Base-by-base conservation (phyloP, 176 grass and related monocot species). In the Pharus latifolius region DNA sequence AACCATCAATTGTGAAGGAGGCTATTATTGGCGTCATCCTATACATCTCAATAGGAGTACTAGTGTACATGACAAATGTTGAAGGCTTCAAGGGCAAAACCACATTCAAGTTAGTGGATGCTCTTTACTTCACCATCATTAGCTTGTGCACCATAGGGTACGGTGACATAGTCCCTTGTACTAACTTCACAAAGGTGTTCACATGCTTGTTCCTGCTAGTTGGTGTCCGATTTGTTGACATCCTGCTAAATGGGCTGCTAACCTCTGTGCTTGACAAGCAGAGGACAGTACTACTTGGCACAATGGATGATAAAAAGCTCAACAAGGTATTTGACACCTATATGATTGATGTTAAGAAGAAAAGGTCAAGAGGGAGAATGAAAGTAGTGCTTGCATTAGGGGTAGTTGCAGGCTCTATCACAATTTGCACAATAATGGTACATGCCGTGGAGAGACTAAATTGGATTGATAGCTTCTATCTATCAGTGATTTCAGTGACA, bases 401-500 rank as follows among this genome's bases (percentile, higher is more conserved):
- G 5, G 82, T 83, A 45, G 82, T 91, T 10, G 47, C 58, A 49
- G 78, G 65, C 57, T 81, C 81, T 43, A 83, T 91, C 78, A 86
- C 78, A 40, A 23, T 82, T 32, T 90, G 92, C 58, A 77, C 81
- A 72, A 44, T 88, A 32, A 83, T 77, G 80, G 78, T 83, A 55
- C 84, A 90, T 74, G 75, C 73, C 30, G 54, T 88, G 34, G 88
- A 96, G 60, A 71, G 67, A 50, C 53, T 85, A 49, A 73, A 72
- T 41, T 96, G 88, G 92, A 57, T 83, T 1, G 88, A 96, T 34
- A 82, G 84, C 53, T 79, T 96, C 46, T 86, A 91, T 74, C 71
- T 86, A 20, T 85, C 92, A 33, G 88, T 91, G 32, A 91, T 87
- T 67, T 96, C 92, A n/a, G 84, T 96, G 31, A 96, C 88, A 67